phyloP scores from a whole-genome alignment of 805 yeast species.

The Ogataea trehaloabstinens region DNA sequence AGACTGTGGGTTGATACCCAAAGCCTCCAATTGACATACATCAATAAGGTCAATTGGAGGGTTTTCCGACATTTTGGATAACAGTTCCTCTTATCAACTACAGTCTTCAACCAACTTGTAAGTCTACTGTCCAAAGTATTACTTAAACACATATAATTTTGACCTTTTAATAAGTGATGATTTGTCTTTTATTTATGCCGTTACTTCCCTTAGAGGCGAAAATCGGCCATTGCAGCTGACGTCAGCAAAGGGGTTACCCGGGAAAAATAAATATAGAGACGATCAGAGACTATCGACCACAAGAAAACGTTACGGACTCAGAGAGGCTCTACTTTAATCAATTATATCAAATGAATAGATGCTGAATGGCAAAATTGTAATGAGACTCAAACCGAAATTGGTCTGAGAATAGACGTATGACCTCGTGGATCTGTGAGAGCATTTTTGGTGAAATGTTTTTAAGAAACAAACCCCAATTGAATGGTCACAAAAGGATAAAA shows the following conservation, averaged over 20 bases:
- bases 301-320: too few species aligned
- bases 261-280: too few species aligned
- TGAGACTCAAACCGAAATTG: background rate
- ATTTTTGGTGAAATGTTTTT: background rate
- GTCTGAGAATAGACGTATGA: background rate
- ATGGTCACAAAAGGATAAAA: background rate
- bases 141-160: background rate
- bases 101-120: too few species aligned
- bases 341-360: too few species aligned
- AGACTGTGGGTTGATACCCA: constrained; percentile 82
- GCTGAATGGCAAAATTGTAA: background rate
- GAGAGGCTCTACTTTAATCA: too few species aligned
- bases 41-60: constrained; percentile 97
- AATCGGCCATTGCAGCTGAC: constrained; percentile 1
- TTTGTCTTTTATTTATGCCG: constrained; percentile 4
- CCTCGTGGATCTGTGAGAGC: background rate
- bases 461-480: too few species aligned
- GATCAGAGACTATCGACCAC: too few species aligned
- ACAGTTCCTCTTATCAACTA: background rate
- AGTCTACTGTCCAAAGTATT: background rate
- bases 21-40: constrained; percentile 79
- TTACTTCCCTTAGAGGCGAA: constrained; percentile 4
- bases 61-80: constrained; percentile 41
- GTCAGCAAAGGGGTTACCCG: background rate
- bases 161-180: constrained; percentile 2